phyloP scores from a whole-genome alignment of 306 rosid genomes.

The Fagus crenata region DNA sequence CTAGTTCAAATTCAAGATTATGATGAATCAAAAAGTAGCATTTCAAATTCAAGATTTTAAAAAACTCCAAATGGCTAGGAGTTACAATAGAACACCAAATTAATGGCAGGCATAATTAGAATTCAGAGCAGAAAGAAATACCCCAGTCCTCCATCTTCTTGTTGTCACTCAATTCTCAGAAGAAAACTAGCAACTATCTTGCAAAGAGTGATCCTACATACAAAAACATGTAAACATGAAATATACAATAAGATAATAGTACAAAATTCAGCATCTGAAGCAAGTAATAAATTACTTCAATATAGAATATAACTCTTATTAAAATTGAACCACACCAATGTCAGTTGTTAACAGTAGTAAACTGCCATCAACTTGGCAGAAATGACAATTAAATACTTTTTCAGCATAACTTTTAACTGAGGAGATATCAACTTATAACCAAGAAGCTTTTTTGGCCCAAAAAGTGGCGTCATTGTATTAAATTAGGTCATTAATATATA shows the following conservation, averaged over 20 bases:
- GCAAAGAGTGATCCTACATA: background rate
- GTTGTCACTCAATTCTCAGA: conserved; percentile 13
- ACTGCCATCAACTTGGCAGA: background rate
- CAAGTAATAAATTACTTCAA: background rate
- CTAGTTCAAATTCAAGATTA: too few species aligned
- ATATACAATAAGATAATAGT: too few species aligned
- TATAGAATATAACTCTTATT: background rate
- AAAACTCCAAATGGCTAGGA: background rate
- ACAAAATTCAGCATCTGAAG: background rate
- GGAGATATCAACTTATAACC: background rate
- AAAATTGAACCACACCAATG: background rate
- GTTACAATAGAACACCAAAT: background rate
- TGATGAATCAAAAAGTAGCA: background rate
- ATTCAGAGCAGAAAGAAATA: conserved; percentile 28
- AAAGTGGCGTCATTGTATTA: background rate
- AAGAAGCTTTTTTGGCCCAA: background rate
- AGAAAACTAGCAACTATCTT: conserved; percentile 3
- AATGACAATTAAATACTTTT: background rate
- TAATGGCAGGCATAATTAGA: background rate
- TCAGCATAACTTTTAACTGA: background rate
- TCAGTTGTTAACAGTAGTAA: background rate
- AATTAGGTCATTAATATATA: background rate
- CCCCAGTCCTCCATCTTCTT: conserved; percentile 77
- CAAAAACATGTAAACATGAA: background rate
- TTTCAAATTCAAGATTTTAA: background rate